Conservation (phyloP, 1,139 yeast genomes). For the Geotrichum histeridarum region DNA sequence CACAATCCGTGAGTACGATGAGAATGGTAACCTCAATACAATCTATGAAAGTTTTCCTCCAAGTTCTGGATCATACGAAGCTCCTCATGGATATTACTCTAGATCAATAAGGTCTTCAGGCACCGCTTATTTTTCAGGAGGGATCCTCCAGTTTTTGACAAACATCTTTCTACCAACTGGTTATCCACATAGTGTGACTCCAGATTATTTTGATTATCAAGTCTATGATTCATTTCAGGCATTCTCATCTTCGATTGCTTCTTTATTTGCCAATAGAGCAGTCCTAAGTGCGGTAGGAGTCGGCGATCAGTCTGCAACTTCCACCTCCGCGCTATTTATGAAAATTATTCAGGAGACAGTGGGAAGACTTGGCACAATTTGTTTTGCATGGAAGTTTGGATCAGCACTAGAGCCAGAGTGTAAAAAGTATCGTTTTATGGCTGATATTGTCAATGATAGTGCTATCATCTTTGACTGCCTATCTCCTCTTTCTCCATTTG, state of each 20-base stretch:
- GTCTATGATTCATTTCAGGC: slow-evolving; percentile 40
- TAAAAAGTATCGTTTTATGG: slow-evolving; percentile 37
- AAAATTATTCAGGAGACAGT: slow-evolving; percentile 38
- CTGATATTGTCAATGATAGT: slow-evolving; percentile 38
- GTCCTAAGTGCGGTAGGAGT: slow-evolving; percentile 40
- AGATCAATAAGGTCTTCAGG: neutral
- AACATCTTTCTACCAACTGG: slow-evolving; percentile 39
- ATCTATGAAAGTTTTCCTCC: slow-evolving; percentile 1
- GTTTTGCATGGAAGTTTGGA: slow-evolving; percentile 39
- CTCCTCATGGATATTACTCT: neutral
- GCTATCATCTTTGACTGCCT: slow-evolving; percentile 38
- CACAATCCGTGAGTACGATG: slow-evolving; percentile 12
- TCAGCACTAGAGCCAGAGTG: slow-evolving; percentile 39
- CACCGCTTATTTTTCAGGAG: neutral
- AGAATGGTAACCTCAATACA: slow-evolving; percentile 12
- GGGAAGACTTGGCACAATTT: slow-evolving; percentile 39
- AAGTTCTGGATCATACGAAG: neutral
- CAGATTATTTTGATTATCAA: slow-evolving; percentile 38
- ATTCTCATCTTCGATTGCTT: slow-evolving; percentile 37
- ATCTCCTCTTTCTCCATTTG: slow-evolving; percentile 35
- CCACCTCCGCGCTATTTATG: slow-evolving; percentile 39
- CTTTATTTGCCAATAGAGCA: slow-evolving; percentile 38
- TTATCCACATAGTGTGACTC: slow-evolving; percentile 36
- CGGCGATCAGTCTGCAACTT: slow-evolving; percentile 39
- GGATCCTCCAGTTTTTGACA: slow-evolving; percentile 23